Base-by-base conservation (phyloP, 2,329 filamentous ascomycete genomes). In the Penicillium hordei region DNA sequence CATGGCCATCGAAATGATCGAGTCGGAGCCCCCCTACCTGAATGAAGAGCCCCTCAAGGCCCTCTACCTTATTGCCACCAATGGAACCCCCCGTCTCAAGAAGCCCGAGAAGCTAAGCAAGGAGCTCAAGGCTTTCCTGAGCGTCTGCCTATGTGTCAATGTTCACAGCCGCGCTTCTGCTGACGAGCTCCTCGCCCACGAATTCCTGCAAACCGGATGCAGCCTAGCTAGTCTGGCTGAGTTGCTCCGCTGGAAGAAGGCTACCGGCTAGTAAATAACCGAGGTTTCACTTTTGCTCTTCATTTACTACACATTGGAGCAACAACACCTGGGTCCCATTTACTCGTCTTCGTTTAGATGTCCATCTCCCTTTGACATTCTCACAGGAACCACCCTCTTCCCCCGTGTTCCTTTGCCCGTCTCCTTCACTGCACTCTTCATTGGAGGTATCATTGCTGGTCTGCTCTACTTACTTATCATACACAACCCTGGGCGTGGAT, bases 1-100 rank as follows among this genome's bases (percentile, higher is more conserved):
- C 78, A 99, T 97, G 94, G 93, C 94, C 25, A 97, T 99, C 70
- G 94, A 99, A 78, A 97, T 99, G 94, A 97, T 97, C 71, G 94
- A 99, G 75, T 96, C 91, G 19, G 94, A 99, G 76, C 94, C 94
- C 6, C 94, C 94, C 0, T 99, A 99, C 75, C 85, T 97, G 38
- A 97, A 97, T 77, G 94, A 97, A 77, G 93, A 97, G 76, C 94
- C 94, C 0, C 85, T 99, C 56, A 97, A 97, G 82, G 94, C 94
- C 8, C 84, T 99, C 46, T 99, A 96, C 75, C 85, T 99, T 61
- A 99, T 99, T 73, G 94, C 94, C 48, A 99, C 94, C 55, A 97
- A 97, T 78, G 94, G 94, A 65, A 97, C 94, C 3, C 94, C 94
- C 23, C 87, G 92, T 57, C 84, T 99, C 63, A 99, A 99, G 89